phyloP scores from a whole-genome alignment of 23 red algal genomes.

The Gracilaria gracilis region DNA sequence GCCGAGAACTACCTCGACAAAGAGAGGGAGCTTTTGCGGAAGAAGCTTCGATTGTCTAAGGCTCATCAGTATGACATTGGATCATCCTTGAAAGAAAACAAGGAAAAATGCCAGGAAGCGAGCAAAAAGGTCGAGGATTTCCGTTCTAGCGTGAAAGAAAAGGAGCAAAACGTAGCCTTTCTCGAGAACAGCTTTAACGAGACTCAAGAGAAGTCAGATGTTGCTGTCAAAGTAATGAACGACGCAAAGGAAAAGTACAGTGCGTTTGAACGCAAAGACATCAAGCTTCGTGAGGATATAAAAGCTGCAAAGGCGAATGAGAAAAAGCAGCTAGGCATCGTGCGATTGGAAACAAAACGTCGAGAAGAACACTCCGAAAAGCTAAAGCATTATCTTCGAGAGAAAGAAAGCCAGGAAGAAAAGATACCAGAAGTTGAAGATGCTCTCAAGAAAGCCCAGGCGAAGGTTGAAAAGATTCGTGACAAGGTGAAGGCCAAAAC shows the following conservation, averaged over 20 bases:
- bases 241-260: conserved; percentile 69
- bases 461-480: conserved; percentile 49
- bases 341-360: conserved; percentile 44
- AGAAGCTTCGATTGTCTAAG: conserved; percentile 49
- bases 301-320: conserved; percentile 76
- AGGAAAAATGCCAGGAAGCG: conserved; percentile 26
- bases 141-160: conserved; percentile 49
- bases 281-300: conserved; percentile 85
- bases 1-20: conserved; percentile 89
- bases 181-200: conserved; percentile 65
- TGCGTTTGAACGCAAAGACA: conserved; percentile 83
- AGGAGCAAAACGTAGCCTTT: conserved; percentile 39
- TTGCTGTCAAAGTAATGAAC: conserved; percentile 56
- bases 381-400: conserved; percentile 22
- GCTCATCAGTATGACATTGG: conserved; percentile 18
- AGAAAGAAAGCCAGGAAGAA: conserved; percentile 36
- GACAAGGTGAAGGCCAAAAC: conserved; percentile 67
- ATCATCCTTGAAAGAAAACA: conserved; percentile 25
- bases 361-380: conserved; percentile 40
- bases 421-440: conserved; percentile 32
- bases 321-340: conserved; percentile 60
- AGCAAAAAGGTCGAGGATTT: conserved; percentile 52
- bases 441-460: conserved; percentile 35
- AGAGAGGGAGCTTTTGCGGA: conserved; percentile 76
- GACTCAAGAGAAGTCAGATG: conserved; percentile 47